Percentiles rank a stretch among this genome's conserved stretches.
These are phyloP conservation scores for Cnidoscolus chayamansa DNA, from an alignment of 441 rosid species.

Conservation along the genomic window DNA sequence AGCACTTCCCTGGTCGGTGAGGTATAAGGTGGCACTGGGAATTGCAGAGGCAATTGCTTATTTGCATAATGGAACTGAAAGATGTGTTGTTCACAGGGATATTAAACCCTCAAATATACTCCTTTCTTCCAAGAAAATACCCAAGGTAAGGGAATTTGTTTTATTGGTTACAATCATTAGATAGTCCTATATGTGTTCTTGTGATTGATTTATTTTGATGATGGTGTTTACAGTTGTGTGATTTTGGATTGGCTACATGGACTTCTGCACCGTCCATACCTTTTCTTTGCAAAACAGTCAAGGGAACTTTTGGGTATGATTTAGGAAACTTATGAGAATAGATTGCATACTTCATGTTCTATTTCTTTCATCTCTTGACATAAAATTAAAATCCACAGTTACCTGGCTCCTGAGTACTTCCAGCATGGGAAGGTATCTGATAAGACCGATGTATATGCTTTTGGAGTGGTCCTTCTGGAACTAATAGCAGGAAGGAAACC, in stretches of 20 bases:
- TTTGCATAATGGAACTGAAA: constrained; percentile 86
- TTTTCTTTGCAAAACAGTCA: constrained; percentile 96
- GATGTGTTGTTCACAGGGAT: constrained; percentile 97
- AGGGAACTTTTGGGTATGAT: constrained; percentile 94
- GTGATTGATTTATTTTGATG: constrained; percentile 3
- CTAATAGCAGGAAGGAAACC: constrained; percentile 86
- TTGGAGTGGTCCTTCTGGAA: constrained; percentile 91
- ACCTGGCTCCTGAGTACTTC: constrained; percentile 95
- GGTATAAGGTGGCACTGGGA: constrained; percentile 87
- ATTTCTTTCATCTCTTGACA: constrained; percentile 13
- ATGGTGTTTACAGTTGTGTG: constrained; percentile 67
- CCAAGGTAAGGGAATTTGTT: constrained; percentile 50
- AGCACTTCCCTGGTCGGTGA: constrained; percentile 67
- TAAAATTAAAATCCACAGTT: constrained; percentile 40
- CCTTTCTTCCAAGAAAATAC: constrained; percentile 85
- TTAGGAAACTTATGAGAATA: constrained; percentile 4
- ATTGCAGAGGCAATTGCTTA: constrained; percentile 79
- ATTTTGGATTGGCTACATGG: constrained; percentile 98
- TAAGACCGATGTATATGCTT: constrained; percentile 95
- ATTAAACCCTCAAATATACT: constrained; percentile 95
- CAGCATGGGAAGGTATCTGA: constrained; percentile 95
- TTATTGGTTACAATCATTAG: not conserved
- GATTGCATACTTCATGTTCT: not conserved
- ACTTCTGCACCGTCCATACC: constrained; percentile 94
- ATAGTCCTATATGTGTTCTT: not conserved